These are phyloP conservation scores for Cornus controversa DNA, from an alignment of 148 eudicot species.

Conservation along the genomic window DNA sequence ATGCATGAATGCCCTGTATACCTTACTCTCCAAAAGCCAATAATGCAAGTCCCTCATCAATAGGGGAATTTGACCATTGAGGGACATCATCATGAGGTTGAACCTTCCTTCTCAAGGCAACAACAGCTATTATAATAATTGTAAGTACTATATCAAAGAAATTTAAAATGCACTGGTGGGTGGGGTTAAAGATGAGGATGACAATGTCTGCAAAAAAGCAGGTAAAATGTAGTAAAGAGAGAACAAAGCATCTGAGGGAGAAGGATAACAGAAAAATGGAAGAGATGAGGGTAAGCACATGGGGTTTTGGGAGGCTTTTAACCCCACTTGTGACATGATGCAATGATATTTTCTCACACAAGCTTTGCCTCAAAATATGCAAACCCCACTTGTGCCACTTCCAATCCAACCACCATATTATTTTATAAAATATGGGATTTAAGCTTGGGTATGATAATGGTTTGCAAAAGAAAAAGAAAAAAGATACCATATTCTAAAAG, in stretches of 20 bases:
- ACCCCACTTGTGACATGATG: not conserved
- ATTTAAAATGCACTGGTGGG: not conserved
- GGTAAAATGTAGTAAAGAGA: not conserved
- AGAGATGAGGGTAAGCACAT: not conserved
- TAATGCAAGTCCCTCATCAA: not conserved
- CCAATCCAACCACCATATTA: not conserved
- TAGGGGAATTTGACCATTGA: not conserved
- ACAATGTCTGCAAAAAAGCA: not conserved
- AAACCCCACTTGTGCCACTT: not conserved
- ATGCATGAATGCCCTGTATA: not conserved
- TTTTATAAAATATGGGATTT: not conserved
- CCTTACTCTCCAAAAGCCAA: not conserved
- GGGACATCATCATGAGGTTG: not conserved
- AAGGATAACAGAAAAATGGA: not conserved
- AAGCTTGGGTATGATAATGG: not conserved
- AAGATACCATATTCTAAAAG: not conserved
- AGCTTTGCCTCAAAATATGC: not conserved
- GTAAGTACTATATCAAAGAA: not conserved
- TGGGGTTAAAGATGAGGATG: not conserved
- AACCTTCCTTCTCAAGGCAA: not conserved
- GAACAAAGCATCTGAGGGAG: not conserved
- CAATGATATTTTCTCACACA: not conserved
- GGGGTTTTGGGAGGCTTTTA: not conserved
- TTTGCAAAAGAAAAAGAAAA: not conserved
- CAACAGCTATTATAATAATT: not conserved